Conservation (phyloP, 1,284 basidiomycete species). For the Cryptococcus sp. region DNA sequence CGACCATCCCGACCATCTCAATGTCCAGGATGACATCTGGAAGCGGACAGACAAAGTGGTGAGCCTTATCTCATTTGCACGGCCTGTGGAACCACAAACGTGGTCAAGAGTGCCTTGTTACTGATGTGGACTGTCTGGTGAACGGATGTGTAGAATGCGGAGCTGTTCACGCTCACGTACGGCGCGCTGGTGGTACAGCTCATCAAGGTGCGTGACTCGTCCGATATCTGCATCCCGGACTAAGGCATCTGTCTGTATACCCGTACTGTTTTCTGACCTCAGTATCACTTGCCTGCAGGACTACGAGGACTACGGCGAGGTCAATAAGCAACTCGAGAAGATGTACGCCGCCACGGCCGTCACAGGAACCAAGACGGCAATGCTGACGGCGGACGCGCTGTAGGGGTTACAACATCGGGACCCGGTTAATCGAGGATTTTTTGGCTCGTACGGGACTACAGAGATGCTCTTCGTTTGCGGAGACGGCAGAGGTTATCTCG, state of each 20-base stretch:
- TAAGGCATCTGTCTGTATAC: too few relatives aligned
- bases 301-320: slow-evolving; percentile 93
- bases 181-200: slow-evolving; percentile 97
- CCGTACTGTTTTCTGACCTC: too few relatives aligned
- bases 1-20: background rate
- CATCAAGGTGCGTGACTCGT: slow-evolving; percentile 66
- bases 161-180: slow-evolving; percentile 95
- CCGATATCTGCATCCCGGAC: too few relatives aligned
- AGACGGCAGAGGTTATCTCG: slow-evolving; percentile 88
- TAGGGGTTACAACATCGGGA: slow-evolving; percentile 99
- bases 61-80: slow-evolving; percentile 38
- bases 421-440: slow-evolving; percentile 94
- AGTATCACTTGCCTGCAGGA: slow-evolving; percentile 54
- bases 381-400: slow-evolving; percentile 40
- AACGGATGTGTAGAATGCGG: slow-evolving; percentile 67
- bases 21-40: slow-evolving; percentile 73
- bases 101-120: background rate
- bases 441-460: slow-evolving; percentile 82
- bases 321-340: slow-evolving; percentile 63
- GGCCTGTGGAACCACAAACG: too few relatives aligned
- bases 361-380: background rate
- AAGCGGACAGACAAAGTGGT: slow-evolving; percentile 90
- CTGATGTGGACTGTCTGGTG: background rate
- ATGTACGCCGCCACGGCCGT: slow-evolving; percentile 50
- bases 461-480: slow-evolving; percentile 83